Percentiles rank a stretch among this genome's conserved stretches.
phyloP scores from a whole-genome alignment of 139 green algal species.

The Coccomyxa sp. region DNA sequence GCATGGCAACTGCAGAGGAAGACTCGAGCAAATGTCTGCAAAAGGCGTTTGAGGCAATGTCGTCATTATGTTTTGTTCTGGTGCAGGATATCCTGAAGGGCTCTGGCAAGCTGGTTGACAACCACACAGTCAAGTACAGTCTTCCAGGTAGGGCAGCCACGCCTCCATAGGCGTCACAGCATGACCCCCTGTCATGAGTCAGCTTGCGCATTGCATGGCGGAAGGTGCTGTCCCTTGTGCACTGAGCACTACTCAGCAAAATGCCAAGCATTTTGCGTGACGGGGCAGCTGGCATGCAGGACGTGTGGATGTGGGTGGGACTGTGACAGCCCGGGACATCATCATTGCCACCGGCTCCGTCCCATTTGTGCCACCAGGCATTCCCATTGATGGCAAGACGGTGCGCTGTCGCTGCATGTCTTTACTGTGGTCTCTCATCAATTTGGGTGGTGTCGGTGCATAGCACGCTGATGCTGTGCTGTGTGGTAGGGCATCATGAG shows the following conservation, averaged over 20 bases:
- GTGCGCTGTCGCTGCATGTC: too few species aligned
- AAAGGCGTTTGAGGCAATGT: too few species aligned
- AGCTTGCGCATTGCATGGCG: too few species aligned
- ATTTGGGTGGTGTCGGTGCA: not conserved
- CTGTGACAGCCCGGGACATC: conserved; percentile 88
- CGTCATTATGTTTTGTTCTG: too few species aligned
- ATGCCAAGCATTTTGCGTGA: not conserved
- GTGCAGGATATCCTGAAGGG: conserved; percentile 89
- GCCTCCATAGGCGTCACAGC: too few species aligned
- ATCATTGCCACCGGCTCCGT: conserved; percentile 97
- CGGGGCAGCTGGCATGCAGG: conserved; percentile 26
- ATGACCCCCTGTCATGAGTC: not conserved
- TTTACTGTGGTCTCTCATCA: not conserved
- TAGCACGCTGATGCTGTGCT: not conserved
- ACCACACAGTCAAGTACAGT: conserved; percentile 84
- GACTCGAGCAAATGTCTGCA: too few species aligned
- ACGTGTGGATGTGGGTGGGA: conserved; percentile 87
- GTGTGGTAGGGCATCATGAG: not conserved
- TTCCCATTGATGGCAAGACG: conserved; percentile 98
- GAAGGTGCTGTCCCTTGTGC: too few species aligned
- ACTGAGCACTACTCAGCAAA: too few species aligned
- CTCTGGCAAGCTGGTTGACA: conserved; percentile 77
- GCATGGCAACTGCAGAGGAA: too few species aligned
- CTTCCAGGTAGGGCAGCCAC: too few species aligned
- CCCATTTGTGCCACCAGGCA: conserved; percentile 96